Evolutionary conservation across 2,329 filamentous ascomycete species (phyloP), one percentile per base, ranked within the genome.

Genomic region (Penicillium freii): DNA sequence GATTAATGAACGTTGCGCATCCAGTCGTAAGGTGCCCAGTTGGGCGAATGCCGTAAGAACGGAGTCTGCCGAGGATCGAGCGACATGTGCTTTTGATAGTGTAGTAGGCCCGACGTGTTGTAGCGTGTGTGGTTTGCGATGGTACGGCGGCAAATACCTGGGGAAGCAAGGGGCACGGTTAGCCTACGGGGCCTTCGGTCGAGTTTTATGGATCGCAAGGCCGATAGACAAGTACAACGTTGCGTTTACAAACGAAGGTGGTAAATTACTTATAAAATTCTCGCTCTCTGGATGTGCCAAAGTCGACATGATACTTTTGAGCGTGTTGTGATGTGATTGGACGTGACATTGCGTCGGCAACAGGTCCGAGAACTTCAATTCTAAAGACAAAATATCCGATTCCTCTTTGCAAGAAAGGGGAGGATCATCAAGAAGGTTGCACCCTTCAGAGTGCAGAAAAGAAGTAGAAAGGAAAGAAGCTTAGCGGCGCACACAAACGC

Each of bases 1-100:
- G 17, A 72, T 71, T 34, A 69, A 36, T 6, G 61, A 58, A 3
- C 63, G 64, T 33, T 66, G 51, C 27, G 62, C 57, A 42, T 63
- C 25, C 21, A 71, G 55, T 25, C 66, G 63, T 25, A 71, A 55
- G 10, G 66, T 51, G 1, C 61, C 68, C 48, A 72, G 48, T 50
- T 72, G 69, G 6, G 68, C 67, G 49, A 71, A 64, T 7, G 64
- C 63, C n/a, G 65, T 70, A 9, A 70, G 50, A 9, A 57, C 54
- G 2, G 65, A 38, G 43, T 69, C 68, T 15, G 33, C 27, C 1
- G 54, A 62, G 5, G 54, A 57, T 34, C 46, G 58, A 11, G 51
- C 50, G 5, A 40, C 48, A 45, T 49, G 19, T 31, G 51, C 34
- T 13, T 27, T 51, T 9, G 40, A 48, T 13, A n/a, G 45, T 33